Percentiles rank a stretch among this genome's conserved stretches.
Conservation (phyloP, 768 basidiomycete species). For the Boletus rufocinnamomeus region DNA sequence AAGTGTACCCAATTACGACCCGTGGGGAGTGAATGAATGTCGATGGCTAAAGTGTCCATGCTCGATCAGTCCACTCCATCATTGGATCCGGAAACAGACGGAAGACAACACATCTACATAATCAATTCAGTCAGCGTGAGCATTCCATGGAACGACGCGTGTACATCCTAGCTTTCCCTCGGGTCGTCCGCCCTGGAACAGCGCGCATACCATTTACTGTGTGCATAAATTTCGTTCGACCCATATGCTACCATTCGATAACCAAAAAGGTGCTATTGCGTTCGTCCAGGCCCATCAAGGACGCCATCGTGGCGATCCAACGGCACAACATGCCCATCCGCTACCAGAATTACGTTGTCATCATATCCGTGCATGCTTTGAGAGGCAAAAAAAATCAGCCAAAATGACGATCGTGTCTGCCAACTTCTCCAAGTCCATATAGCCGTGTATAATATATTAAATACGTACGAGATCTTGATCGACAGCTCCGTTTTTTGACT, state of each 20-base stretch:
- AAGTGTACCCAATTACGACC: background rate
- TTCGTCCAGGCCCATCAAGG: background rate
- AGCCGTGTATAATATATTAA: background rate
- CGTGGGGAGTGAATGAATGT: background rate
- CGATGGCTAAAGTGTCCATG: background rate
- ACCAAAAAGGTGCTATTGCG: background rate
- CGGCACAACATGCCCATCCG: background rate
- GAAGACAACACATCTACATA: background rate
- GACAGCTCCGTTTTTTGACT: background rate
- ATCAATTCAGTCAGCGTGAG: background rate
- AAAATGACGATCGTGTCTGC: background rate
- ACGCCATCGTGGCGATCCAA: background rate
- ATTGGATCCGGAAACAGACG: background rate
- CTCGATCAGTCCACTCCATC: background rate
- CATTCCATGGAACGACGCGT: background rate
- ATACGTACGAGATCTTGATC: background rate
- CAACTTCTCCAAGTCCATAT: background rate
- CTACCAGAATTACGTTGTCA: background rate
- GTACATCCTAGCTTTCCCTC: background rate
- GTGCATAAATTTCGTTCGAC: background rate
- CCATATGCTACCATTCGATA: background rate
- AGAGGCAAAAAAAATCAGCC: background rate
- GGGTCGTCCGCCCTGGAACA: background rate
- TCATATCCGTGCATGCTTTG: background rate
- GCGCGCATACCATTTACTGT: background rate